A percentile compares a stretch with the other conserved stretches of the same genome.
Conservation (phyloP, 1,139 yeast species). For the Candida sp. region DNA sequence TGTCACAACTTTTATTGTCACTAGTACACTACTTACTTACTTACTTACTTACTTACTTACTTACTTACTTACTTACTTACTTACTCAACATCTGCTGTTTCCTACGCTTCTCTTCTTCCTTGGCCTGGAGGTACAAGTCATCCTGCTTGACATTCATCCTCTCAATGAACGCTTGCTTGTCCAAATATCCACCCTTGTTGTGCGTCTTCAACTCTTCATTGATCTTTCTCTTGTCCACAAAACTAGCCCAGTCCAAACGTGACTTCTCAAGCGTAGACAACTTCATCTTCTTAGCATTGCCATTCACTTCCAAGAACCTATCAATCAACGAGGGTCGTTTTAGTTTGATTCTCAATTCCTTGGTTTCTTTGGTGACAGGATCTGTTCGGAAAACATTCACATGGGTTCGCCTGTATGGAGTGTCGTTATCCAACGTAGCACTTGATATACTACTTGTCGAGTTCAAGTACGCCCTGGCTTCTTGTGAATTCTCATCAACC, state of each 20-base stretch:
- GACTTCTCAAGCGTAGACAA: constrained; percentile 93
- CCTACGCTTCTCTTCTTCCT: constrained; percentile 39
- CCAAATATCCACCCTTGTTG: constrained; percentile 86
- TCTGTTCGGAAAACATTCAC: constrained; percentile 43
- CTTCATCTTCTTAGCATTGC: constrained; percentile 53
- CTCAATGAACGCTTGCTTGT: constrained; percentile 86
- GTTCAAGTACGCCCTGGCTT: constrained; percentile 82
- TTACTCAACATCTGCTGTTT: constrained; percentile 3
- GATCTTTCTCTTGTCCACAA: constrained; percentile 86
- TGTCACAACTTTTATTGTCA: not conserved
- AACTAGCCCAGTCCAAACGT: constrained; percentile 93
- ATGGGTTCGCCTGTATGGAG: constrained; percentile 23
- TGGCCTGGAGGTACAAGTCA: constrained; percentile 60
- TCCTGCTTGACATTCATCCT: constrained; percentile 76
- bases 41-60: too few species aligned
- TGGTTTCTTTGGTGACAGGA: constrained; percentile 33
- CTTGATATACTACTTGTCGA: constrained; percentile 45
- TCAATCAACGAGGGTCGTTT: constrained; percentile 83
- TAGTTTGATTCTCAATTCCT: constrained; percentile 42
- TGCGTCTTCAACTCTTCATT: constrained; percentile 79
- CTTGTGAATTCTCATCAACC: constrained; percentile 81
- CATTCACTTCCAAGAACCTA: constrained; percentile 41
- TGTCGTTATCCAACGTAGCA: constrained; percentile 12
- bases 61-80: not conserved
- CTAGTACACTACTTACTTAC: too few species aligned